Evolutionary conservation across 2,329 filamentous ascomycete species (phyloP), one percentile per base, ranked within the genome.

Genomic region (Trichoderma sp.): DNA sequence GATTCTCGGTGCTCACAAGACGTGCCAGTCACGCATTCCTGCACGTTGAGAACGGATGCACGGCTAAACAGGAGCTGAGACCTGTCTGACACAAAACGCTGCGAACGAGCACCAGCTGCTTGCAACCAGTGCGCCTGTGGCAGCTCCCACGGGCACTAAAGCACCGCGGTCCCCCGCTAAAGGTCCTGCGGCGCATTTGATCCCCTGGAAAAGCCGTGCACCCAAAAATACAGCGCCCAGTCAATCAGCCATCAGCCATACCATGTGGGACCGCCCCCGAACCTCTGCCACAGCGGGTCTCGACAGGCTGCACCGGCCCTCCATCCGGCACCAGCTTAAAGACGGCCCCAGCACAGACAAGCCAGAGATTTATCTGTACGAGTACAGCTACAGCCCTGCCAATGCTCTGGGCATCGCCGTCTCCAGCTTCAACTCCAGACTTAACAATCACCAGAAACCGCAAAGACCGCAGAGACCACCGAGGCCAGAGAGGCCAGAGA

Each of bases 401-500:
- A 76, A 78, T 75, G 76, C 76, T 28, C 76, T 81, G 39, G 74
- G 71, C 50, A 71, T 64, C 57, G 57, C 58, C 30, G 12, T 67
- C 34, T 59, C 57, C 57, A 17, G 20, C 59, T 26, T 39, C 47
- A 32, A 20, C 43, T 50, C 17, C 28, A 71, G 53, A 23, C 65
- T 74, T 74, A 68, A 75, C 15, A 9, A n/a, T 7, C 62, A 30
- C 34, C 64, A 30, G 30, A 77, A 74, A 75, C 73, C 36, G 76
- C 79, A 36, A 74, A 74, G 72, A 76, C 47, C 74, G 13, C 64
- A 30, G n/a, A 77, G 74, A 75, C 73, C 36, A 76, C 79, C 36
- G 80, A 79, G 80, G 68, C 76, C 80, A 77, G 78, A 20, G 43
- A 47, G 17, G 43, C 43, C n/a, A 12, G 17, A 50, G n/a, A 50